Base-by-base conservation (phyloP, 2,329 filamentous ascomycete genomes). In the Clarireedia paspali region DNA sequence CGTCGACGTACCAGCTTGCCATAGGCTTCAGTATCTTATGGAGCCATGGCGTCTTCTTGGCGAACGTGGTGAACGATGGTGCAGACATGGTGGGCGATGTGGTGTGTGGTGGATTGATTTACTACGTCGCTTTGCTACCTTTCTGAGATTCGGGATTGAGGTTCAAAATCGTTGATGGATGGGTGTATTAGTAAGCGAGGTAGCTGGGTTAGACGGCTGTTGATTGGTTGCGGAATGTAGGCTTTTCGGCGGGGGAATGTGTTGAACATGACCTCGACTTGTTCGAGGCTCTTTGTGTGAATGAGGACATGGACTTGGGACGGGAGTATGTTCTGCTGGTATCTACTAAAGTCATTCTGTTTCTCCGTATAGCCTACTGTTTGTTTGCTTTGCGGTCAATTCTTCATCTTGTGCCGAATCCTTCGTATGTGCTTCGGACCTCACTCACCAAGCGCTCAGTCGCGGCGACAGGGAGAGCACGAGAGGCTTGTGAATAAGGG, bases 31-130 rank as follows among this genome's bases (percentile, higher is more conserved):
- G 76, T 76, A 87, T 80, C 67, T 79, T 85, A 74, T 79, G 77
- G 70, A 97, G 83, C 89, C 89, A 96, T 66, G 92, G 91, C 70
- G 91, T 85, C 79, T 87, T 87, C 71, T 84, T 71, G 71, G 96
- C 82, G 71, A 84, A 91, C 67, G 83, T 87, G 68, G 87, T 82
- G 74, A 90, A 80, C 70, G 79, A 86, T 47, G 68, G 68, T 60
- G 61, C 56, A 61, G 68, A 70, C 68, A 70, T 70, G 56, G 50
- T 67, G 64, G 53, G 46, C 39, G 38, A 24, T 34, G 56, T 60
- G 56, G 42, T 54, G 52, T 63, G 48, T 48, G 55, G 46, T 12
- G 52, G 40, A 39, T 45, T 42, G 57, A 14, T 40, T 40, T 6
- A n/a, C 6, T 40, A 17, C 17, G 38, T 40, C 14, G 38, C 14